A percentile compares a stretch with the other conserved stretches of the same genome.
Evolutionary conservation across 176 grass and related monocot genomes (phyloP).

Genomic region (Echinochloa phyllopogon): DNA sequence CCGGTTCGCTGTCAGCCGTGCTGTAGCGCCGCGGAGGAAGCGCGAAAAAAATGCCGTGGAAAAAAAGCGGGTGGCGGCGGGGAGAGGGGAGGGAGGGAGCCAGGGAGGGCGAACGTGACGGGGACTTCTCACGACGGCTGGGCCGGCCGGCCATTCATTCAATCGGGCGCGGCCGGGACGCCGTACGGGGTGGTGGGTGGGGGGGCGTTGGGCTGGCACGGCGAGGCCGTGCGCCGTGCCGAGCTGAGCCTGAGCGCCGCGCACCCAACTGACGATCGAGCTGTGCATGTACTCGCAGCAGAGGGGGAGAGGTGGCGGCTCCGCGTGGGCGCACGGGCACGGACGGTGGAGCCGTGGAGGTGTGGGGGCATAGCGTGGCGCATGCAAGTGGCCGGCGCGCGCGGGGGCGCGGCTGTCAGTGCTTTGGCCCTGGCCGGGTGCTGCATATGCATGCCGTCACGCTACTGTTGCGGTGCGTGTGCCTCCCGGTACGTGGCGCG

Average conservation of each 20-base stretch:
- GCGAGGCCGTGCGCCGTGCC: background rate
- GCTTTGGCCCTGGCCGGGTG: too few relatives aligned
- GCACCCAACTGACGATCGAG: background rate
- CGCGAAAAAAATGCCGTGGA: background rate
- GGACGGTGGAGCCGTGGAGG: background rate
- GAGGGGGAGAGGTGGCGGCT: background rate
- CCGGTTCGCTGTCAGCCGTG: constrained; percentile 47
- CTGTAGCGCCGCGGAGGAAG: background rate
- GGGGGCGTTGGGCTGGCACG: background rate
- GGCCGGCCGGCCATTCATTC: background rate
- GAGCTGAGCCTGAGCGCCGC: background rate
- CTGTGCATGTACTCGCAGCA: background rate
- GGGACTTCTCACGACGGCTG: constrained; percentile 48
- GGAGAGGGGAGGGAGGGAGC: background rate
- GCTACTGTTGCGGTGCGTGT: too few relatives aligned
- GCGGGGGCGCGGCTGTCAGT: too few relatives aligned
- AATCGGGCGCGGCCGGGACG: background rate
- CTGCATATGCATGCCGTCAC: too few relatives aligned
- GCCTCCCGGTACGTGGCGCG: too few relatives aligned
- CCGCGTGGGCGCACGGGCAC: background rate
- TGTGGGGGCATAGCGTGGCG: background rate
- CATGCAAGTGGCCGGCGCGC: too few relatives aligned
- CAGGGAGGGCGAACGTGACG: constrained; percentile 29
- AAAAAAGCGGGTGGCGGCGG: background rate
- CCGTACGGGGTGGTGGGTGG: background rate